Conservation (phyloP, 75 land plant genomes). For the Chamaecyparis obtusa region DNA sequence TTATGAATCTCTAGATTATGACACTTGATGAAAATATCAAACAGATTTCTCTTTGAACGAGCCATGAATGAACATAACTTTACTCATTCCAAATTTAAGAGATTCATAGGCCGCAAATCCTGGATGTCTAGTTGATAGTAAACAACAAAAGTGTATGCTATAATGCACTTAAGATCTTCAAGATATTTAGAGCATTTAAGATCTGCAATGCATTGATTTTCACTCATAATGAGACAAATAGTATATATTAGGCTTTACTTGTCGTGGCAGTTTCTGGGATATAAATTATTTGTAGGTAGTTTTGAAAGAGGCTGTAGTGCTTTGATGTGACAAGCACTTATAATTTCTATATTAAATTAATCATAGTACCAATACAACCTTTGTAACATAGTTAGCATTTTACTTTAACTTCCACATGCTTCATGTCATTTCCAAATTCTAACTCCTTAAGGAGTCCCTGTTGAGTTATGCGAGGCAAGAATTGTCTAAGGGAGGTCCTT, state of each 20-base stretch:
- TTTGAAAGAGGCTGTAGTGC: background rate
- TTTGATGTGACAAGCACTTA: background rate
- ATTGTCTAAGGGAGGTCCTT: background rate
- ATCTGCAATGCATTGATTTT: background rate
- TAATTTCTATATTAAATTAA: background rate
- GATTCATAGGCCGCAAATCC: background rate
- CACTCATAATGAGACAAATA: background rate
- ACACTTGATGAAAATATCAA: background rate
- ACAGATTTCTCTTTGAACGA: background rate
- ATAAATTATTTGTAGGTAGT: background rate
- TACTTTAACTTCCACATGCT: background rate
- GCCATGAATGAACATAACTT: background rate
- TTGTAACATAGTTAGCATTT: background rate
- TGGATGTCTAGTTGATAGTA: background rate
- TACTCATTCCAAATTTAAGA: background rate
- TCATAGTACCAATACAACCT: background rate
- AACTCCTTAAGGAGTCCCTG: background rate
- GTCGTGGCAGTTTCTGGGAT: background rate
- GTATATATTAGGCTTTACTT: background rate
- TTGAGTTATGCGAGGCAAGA: background rate
- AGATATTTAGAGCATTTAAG: background rate
- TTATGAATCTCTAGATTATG: background rate
- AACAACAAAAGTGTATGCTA: background rate
- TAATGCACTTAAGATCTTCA: background rate
- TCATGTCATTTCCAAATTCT: background rate